Conservation (phyloP, 2,329 filamentous ascomycete genomes). For the Pyricularia pennisetigena region DNA sequence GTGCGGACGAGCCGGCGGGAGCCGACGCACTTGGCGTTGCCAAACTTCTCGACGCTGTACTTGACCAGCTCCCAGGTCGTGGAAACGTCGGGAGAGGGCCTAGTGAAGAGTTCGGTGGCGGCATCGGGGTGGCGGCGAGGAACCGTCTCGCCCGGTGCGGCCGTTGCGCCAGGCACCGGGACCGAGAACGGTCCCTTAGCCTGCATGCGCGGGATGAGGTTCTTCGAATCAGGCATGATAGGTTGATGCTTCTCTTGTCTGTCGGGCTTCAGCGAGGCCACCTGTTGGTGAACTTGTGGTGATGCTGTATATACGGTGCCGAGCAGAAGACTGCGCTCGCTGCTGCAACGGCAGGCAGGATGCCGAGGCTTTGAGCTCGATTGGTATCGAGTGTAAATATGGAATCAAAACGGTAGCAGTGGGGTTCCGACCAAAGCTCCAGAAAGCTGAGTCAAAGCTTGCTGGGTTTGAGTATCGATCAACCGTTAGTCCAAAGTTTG, state of each 20-base stretch:
- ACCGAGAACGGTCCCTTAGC: constrained; percentile 58
- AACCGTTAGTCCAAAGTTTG: not conserved
- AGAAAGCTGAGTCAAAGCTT: not conserved
- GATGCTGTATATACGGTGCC: not conserved
- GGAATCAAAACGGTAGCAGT: not conserved
- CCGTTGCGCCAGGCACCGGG: constrained; percentile 52
- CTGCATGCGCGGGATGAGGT: constrained; percentile 33
- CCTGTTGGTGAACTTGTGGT: not conserved
- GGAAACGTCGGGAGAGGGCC: constrained; percentile 52
- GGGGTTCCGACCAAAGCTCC: not conserved
- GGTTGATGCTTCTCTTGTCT: not conserved
- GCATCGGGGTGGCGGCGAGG: constrained; percentile 56
- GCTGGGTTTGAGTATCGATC: not conserved
- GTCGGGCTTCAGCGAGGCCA: not conserved
- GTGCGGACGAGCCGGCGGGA: constrained; percentile 65
- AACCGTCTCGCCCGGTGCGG: constrained; percentile 61
- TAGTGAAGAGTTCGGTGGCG: constrained; percentile 50
- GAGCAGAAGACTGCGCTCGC: not conserved
- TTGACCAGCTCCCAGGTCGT: constrained; percentile 71
- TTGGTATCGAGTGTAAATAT: not conserved
- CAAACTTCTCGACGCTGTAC: constrained; percentile 54
- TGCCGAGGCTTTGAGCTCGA: not conserved
- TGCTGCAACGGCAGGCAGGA: not conserved
- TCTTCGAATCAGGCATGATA: constrained; percentile 7
- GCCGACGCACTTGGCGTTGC: constrained; percentile 56